A percentile compares a stretch with the other conserved stretches of the same genome.
These are phyloP conservation scores for Simplicillium aogashimaense DNA, from an alignment of 2,329 filamentous ascomycete genomes.

Conservation along the genomic window DNA sequence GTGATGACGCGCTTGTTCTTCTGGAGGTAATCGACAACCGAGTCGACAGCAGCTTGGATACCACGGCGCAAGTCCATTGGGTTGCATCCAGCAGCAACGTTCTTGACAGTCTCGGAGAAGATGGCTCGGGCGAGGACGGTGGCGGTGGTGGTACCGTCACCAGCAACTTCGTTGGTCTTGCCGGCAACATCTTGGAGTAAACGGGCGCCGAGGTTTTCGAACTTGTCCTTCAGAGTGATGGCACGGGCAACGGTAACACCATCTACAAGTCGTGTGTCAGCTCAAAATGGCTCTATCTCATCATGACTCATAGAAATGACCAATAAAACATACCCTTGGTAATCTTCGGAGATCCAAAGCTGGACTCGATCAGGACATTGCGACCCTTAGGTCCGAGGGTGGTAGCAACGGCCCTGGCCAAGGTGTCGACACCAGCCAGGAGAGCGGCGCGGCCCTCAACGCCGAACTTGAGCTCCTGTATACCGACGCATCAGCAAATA, in stretches of 20 bases:
- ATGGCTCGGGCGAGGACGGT: slow-evolving; percentile 95
- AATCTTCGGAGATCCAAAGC: slow-evolving; percentile 98
- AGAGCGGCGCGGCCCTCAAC: slow-evolving; percentile 86
- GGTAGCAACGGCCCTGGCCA: slow-evolving; percentile 90
- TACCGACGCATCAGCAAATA: slow-evolving; percentile 7
- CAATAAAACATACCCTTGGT: slow-evolving; percentile 68
- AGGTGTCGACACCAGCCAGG: slow-evolving; percentile 88
- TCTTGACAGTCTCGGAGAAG: slow-evolving; percentile 99
- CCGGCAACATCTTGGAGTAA: slow-evolving; percentile 96
- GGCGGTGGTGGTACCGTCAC: slow-evolving; percentile 96
- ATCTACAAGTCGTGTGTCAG: slow-evolving; percentile 38
- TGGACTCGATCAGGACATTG: slow-evolving; percentile 97
- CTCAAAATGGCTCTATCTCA: not conserved
- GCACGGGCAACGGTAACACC: slow-evolving; percentile 86
- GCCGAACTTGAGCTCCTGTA: slow-evolving; percentile 92
- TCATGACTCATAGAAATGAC: not conserved
- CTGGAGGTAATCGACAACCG: slow-evolving; percentile 88
- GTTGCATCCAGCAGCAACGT: slow-evolving; percentile 98
- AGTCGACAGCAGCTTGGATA: slow-evolving; percentile 91
- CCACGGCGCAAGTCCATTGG: slow-evolving; percentile 97
- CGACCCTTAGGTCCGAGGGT: slow-evolving; percentile 96
- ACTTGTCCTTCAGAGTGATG: slow-evolving; percentile 93
- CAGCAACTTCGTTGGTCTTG: slow-evolving; percentile 98
- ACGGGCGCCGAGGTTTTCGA: slow-evolving; percentile 96
- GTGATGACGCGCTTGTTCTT: slow-evolving; percentile 97